phyloP scores from a whole-genome alignment of 2,329 filamentous ascomycete genomes.

The Xylaria polymorpha region DNA sequence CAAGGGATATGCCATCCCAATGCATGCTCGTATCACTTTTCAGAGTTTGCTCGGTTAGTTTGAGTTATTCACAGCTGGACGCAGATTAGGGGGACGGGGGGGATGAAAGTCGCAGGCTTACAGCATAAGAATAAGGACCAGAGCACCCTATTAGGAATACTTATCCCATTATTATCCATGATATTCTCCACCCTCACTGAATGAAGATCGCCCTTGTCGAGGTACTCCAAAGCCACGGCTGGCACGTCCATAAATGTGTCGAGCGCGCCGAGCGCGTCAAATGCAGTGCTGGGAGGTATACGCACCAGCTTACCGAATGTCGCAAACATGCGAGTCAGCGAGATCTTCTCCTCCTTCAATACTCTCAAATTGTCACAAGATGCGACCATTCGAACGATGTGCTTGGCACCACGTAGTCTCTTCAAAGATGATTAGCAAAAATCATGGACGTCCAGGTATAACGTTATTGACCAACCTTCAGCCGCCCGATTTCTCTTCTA shows the following conservation, averaged over 20 bases:
- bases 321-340: background rate
- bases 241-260: constrained; percentile 4
- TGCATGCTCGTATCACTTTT: constrained; percentile 27
- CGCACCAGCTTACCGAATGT: background rate
- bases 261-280: constrained; percentile 9
- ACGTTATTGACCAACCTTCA: constrained; percentile 14
- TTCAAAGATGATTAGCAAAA: background rate
- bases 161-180: background rate
- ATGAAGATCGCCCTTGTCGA: constrained; percentile 22
- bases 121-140: constrained; percentile 31
- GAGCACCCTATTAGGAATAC: constrained; percentile 20
- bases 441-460: background rate
- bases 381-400: constrained; percentile 24
- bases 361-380: constrained; percentile 3
- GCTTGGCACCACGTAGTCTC: constrained; percentile 21
- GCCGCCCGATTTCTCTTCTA: background rate
- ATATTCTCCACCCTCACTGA: background rate
- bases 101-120: background rate
- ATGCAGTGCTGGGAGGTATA: background rate
- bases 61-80: background rate
- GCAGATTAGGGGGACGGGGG: background rate
- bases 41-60: background rate
- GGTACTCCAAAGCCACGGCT: constrained; percentile 26
- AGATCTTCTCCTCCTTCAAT: background rate
- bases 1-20: constrained; percentile 30